A percentile compares a stretch with the other conserved stretches of the same genome.
These are phyloP conservation scores for Poteriospumella lacustris DNA, from an alignment of 108 stramenopile species.

Conservation along the genomic window DNA sequence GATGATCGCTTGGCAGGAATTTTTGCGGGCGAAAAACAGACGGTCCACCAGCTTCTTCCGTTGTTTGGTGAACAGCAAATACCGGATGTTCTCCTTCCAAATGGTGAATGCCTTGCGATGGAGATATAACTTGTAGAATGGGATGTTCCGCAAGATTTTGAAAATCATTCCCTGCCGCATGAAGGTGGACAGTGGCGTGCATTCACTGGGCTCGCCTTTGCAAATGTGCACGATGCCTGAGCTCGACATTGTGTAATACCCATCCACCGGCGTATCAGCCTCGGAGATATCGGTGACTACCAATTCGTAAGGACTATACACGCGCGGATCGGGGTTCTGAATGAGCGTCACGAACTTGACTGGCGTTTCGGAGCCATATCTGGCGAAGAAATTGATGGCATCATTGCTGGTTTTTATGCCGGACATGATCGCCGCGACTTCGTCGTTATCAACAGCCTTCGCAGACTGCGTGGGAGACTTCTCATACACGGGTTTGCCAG, in stretches of 20 bases:
- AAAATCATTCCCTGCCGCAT: slow-evolving; percentile 56
- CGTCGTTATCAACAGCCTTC: too few species aligned
- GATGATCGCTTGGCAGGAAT: slow-evolving; percentile 45
- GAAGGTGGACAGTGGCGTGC: slow-evolving; percentile 56
- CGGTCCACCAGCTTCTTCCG: slow-evolving; percentile 36
- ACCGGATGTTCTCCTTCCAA: slow-evolving; percentile 54
- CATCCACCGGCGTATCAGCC: slow-evolving; percentile 29
- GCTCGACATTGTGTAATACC: slow-evolving; percentile 57
- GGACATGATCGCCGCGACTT: slow-evolving; percentile 1
- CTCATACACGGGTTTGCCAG: too few species aligned
- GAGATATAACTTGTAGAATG: slow-evolving; percentile 47
- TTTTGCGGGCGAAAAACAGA: slow-evolving; percentile 52
- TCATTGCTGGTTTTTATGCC: slow-evolving; percentile 49
- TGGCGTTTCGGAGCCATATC: slow-evolving; percentile 47
- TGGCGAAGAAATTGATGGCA: slow-evolving; percentile 59
- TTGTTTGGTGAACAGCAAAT: slow-evolving; percentile 47
- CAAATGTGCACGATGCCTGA: slow-evolving; percentile 57
- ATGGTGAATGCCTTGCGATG: slow-evolving; percentile 44
- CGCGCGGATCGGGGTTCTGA: slow-evolving; percentile 23
- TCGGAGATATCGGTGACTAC: slow-evolving; percentile 40
- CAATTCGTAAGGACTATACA: slow-evolving; percentile 52
- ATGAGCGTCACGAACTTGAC: slow-evolving; percentile 61
- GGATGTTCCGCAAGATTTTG: slow-evolving; percentile 55
- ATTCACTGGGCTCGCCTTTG: slow-evolving; percentile 54
- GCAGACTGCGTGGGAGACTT: too few species aligned